Base-by-base conservation (phyloP, 768 basidiomycete species). In the Phaffia australis region DNA sequence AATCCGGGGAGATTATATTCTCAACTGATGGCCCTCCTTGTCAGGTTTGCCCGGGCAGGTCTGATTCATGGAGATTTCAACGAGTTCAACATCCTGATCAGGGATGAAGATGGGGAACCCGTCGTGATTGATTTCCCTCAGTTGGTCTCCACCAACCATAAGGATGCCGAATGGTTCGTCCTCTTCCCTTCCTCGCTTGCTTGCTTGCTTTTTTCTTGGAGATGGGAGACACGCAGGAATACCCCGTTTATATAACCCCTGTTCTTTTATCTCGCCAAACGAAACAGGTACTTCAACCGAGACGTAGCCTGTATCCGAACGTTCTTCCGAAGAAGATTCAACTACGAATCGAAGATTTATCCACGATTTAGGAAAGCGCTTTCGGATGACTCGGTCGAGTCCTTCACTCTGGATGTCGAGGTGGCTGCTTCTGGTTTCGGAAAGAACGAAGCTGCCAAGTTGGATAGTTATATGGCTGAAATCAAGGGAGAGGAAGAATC, bases 21-120 rank as follows among this genome's bases (percentile, higher is more conserved):
- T 0, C 78, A 80, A 21, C 80, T 98, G 55, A 98, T 98, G 95
- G 89, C 91, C 75, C 80, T 97, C 68, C 91, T 98, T 74, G 90
- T 97, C 65, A 88, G 91, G 62, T 87, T 98, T 73, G 93, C 94
- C 6, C 85, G 83, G 48, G 84, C 87, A 19, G 95, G 95, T 6
- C 82, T 99, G n/a, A 98, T 99, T 60, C 95, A 99, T 73, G 93
- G 95, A 51, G 95, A 99, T 72, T 99, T 88, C 78, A 99, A 99
- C 78, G 95, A 99, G 74, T 99, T 98, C 80, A 98, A 99, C 76
- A 92, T 99, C 71, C 84, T 99, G 69, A 91, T 99, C 71, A 83
- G 83, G 48, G 83, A 88, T 56, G 85, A 85, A 62, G 79, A 77
- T 55, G 82, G 82, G 8, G 85, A 89, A 72, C 88, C 93, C 8